phyloP scores from a whole-genome alignment of 345 rosid genomes.

The Arabidopsis arenosa region DNA sequence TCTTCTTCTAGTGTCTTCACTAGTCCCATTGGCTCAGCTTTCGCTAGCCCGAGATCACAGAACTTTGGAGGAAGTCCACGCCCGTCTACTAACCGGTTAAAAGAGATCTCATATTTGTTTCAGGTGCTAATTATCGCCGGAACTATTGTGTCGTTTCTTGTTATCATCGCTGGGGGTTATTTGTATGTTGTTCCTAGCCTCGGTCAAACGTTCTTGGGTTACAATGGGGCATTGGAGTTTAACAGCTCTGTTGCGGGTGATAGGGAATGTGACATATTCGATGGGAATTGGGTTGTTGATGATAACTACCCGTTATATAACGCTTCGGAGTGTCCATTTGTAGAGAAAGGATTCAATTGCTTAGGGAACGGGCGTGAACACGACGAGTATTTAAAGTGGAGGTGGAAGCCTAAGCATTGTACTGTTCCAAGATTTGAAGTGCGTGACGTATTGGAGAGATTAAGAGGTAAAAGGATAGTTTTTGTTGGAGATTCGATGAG shows the following conservation, averaged over 20 bases:
- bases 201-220: slow-evolving; percentile 54
- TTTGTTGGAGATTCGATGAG: slow-evolving; percentile 94
- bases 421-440: slow-evolving; percentile 65
- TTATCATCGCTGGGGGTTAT: slow-evolving; percentile 65
- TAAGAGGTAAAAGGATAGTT: slow-evolving; percentile 74
- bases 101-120: slow-evolving; percentile 56
- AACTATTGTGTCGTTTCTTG: slow-evolving; percentile 54
- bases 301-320: slow-evolving; percentile 68
- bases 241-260: slow-evolving; percentile 39
- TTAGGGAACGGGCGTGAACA: slow-evolving; percentile 74
- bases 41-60: slow-evolving; percentile 47
- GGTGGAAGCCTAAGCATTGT: slow-evolving; percentile 82
- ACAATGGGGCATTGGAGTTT: slow-evolving; percentile 43
- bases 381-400: slow-evolving; percentile 68
- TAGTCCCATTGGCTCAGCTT: slow-evolving; percentile 53
- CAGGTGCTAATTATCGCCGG: slow-evolving; percentile 58
- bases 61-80: slow-evolving; percentile 50
- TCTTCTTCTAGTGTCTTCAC: slow-evolving; percentile 44
- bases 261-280: slow-evolving; percentile 54
- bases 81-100: slow-evolving; percentile 37
- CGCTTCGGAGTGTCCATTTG: slow-evolving; percentile 77
- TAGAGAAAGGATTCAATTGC: slow-evolving; percentile 78
- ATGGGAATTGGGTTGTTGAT: slow-evolving; percentile 73
- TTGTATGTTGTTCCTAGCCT: slow-evolving; percentile 71
- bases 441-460: slow-evolving; percentile 51